Evolutionary conservation across 148 eudicot species (phyloP), one percentile per base, ranked within the genome.

Genomic region (Rhododendron mucronatum): DNA sequence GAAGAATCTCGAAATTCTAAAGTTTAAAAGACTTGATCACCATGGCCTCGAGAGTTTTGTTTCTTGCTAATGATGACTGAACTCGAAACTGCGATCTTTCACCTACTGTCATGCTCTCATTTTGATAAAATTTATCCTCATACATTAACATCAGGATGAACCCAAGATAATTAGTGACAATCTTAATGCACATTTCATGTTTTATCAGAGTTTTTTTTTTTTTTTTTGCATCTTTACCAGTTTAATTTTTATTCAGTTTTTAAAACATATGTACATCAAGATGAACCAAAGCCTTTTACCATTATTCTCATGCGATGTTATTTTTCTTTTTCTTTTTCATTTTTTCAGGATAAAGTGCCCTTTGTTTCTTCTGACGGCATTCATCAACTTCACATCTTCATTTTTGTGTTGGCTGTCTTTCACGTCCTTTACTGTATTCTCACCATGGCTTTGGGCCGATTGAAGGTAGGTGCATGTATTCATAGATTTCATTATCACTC

Each of bases 331-430:
- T 55, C 59, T 53, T 50, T 50, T 78, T 84, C 14, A 3, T 78
- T 84, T 41, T 50, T 55, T 79, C 89, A 93, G 95, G 90, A 89
- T 18, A 77, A 91, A 73, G 93, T 91, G 4, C 85, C 95, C 9
- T 89, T 93, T 71, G 88, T 93, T 82, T 93, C 95, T 1, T 23
- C 88, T 2, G 91, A 91, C 82, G 95, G 91, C 1, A 89, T 93
- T 37, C 91, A 91, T 82, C 93, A 93, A 55, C 91, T 93, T 2
- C 95, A 93, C 82, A 91, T 93, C 41, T 93, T 93, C 90, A 90
- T 93, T 65, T 93, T 93, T 77, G 91, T 89, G 51, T 77, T 93
- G 89, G 92, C 95, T n/a, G 76, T 93, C 53, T 89, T 80, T 82
- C 95, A 93, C n/a, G 91, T 93, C 47, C 87, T 90, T 35, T 91